Base-by-base conservation (phyloP, 805 yeast species). In the Wickerhamiella spandovensis region DNA sequence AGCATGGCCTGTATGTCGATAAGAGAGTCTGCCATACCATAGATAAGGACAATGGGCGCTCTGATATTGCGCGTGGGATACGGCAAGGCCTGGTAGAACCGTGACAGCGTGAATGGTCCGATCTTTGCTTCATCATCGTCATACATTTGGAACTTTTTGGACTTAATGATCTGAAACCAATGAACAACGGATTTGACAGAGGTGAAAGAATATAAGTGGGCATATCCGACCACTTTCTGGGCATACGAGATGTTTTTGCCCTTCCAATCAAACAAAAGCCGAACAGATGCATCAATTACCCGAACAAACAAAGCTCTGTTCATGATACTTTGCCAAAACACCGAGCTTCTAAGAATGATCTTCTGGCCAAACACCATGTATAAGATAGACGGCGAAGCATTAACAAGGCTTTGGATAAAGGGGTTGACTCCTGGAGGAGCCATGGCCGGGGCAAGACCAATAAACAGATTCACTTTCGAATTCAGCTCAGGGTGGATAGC, bases 401-500 rank as follows among this genome's bases (percentile, higher is more conserved):
- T 77, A 53, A 85, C 77, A 45, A 90, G 69, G 0, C 84, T 73
- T 60, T 85, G 90, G 43, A 90, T 68, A 59, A 80, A 77, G 54
- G 89, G 84, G 54, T 81, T 79, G 41, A 89, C 70, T 1, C 95
- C 92, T 43, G 79, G 82, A 0, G 97, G 97, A 0, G 95, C 82
- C 74, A 90, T 82, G 1, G 97, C 97, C 0, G 97, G 97, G 0
- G 95, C 85, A 55, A 89, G 75, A 1, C 95, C 96, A 51, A 89
- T 77, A 54, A 89, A 82, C 48, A 64, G 65, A 15, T 72, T 67
- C 42, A 79, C 69, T 55, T 75, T 63, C 56, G 64, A 57, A 63
- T 84, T 85, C 51, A 89, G 70, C 2, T 72, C 71, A 7, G 82
- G 79, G 60, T 80, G 78, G 17, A 69, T 64, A 0, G 92, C 76